Base-by-base conservation (phyloP, 1,139 yeast species). In the Pichia norvegensis region DNA sequence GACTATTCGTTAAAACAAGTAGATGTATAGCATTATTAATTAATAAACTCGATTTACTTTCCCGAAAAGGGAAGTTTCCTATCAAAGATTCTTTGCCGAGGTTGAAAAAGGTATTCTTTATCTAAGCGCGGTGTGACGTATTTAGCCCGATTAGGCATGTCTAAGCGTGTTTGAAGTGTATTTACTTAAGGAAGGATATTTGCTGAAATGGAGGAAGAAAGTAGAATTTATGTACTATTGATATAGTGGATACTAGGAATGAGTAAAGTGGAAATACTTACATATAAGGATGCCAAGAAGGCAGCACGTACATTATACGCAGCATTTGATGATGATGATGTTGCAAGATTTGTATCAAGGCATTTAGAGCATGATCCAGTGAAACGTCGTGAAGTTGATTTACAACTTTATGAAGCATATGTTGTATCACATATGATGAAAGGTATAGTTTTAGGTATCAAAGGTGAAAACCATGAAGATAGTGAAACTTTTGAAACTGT, bases 401-500 rank as follows among this genome's bases (percentile, higher is more conserved):
- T 66, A 19, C 65, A 66, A 35, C 65, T 79, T 41, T 79, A 76
- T 55, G 81, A 76, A 55, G 74, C 79, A 19, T 78, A 79, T 56
- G 65, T 78, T 27, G 68, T 67, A 48, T 80, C 81, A 45, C 84
- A 79, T 58, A 68, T 80, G 39, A 59, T 70, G 50, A 72, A 75
- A 46, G 86, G 86, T 1, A 50, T 77, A 17, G 79, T 74, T 21
- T 59, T 78, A 33, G 84, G 77, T 5, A 67, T 63, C 13, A 62
- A 58, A 36, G 66, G 67, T 22, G 66, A 60, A 1, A 51, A 53
- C 38, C 57, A 55, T 43, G 65, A 62, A 41, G 31, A 46, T 8
- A 50, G 44, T 31, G 71, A 70, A 11, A 68, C 67, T 13, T 80
- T 75, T 59, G 85, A 80, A 60, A 78, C 83, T 4, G 81, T 80